These are phyloP conservation scores for Phytophthora cactorum DNA, from an alignment of 352 stramenopile species.

Conservation along the genomic window DNA sequence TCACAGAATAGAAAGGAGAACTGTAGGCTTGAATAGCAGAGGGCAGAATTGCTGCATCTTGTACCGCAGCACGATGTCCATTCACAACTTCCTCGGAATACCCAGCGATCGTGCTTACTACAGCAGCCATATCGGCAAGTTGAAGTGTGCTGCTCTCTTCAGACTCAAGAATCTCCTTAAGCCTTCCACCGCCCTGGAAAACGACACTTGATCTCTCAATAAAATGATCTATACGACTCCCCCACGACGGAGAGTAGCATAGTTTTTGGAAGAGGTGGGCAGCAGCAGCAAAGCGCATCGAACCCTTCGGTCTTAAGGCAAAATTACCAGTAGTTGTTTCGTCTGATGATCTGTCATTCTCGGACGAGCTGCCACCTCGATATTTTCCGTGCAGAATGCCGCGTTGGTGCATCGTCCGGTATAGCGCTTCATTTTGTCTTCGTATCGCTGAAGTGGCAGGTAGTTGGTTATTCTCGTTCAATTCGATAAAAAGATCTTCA, in stretches of 20 bases:
- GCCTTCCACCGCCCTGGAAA: conserved; percentile 2
- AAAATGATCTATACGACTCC: conserved; percentile 20
- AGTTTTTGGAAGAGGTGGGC: conserved; percentile 42
- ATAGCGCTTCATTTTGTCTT: conserved; percentile 39
- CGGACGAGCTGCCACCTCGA: not conserved
- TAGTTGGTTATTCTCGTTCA: conserved; percentile 6
- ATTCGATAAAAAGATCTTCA: conserved; percentile 20
- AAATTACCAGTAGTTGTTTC: not conserved
- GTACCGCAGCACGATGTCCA: conserved; percentile 16
- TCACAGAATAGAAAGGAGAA: conserved; percentile 22
- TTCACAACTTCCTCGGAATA: conserved; percentile 37
- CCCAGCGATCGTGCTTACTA: conserved; percentile 19
- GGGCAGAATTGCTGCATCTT: not conserved
- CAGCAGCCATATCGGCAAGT: conserved; percentile 7
- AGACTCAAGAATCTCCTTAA: conserved; percentile 12
- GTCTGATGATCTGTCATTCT: not conserved
- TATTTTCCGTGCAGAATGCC: conserved; percentile 14
- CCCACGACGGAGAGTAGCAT: conserved; percentile 24
- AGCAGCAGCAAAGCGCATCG: conserved; percentile 31
- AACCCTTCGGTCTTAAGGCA: conserved; percentile 4
- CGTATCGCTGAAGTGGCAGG: conserved; percentile 1
- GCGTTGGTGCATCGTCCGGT: conserved; percentile 19
- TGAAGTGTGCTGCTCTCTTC: not conserved
- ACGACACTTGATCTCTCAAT: not conserved
- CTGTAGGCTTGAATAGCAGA: conserved; percentile 5